phyloP scores from a whole-genome alignment of 2,329 filamentous ascomycete genomes.

The Knufia petricola region DNA sequence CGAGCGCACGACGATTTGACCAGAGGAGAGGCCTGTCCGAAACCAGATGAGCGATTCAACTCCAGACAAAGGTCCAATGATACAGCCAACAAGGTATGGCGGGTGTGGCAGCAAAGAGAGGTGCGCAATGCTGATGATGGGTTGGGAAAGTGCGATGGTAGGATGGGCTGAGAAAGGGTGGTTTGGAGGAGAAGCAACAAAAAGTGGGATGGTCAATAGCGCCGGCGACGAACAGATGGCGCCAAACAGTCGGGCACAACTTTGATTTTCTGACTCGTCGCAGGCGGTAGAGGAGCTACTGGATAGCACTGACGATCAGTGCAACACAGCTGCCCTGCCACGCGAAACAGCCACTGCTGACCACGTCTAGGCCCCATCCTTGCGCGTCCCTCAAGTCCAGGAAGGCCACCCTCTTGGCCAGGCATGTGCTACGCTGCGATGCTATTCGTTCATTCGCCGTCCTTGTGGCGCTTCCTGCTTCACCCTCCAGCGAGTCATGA shows the following conservation, averaged over 20 bases:
- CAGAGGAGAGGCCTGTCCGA: background rate
- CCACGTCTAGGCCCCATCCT: constrained; percentile 1
- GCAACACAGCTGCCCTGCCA: constrained; percentile 3
- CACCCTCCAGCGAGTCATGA: background rate
- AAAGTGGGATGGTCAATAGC: constrained; percentile 9
- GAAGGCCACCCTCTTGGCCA: background rate
- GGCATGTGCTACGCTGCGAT: constrained; percentile 3
- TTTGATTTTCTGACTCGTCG: constrained; percentile 7
- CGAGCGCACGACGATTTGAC: constrained; percentile 1
- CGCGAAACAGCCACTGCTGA: background rate
- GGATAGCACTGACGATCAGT: background rate
- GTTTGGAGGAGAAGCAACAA: background rate
- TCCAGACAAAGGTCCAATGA: background rate
- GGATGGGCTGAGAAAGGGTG: background rate
- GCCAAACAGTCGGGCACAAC: background rate
- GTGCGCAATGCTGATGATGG: constrained; percentile 2
- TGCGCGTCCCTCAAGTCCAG: background rate
- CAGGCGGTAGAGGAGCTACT: constrained; percentile 2
- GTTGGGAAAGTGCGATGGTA: constrained; percentile 7
- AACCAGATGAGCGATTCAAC: too few species aligned
- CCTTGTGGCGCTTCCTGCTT: constrained; percentile 1
- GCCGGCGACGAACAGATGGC: constrained; percentile 12
- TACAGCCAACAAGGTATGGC: background rate
- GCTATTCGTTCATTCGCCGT: background rate
- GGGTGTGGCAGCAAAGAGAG: background rate